These are phyloP conservation scores for Gremmenia infestans DNA, from an alignment of 2,329 filamentous ascomycete genomes.

Conservation along the genomic window DNA sequence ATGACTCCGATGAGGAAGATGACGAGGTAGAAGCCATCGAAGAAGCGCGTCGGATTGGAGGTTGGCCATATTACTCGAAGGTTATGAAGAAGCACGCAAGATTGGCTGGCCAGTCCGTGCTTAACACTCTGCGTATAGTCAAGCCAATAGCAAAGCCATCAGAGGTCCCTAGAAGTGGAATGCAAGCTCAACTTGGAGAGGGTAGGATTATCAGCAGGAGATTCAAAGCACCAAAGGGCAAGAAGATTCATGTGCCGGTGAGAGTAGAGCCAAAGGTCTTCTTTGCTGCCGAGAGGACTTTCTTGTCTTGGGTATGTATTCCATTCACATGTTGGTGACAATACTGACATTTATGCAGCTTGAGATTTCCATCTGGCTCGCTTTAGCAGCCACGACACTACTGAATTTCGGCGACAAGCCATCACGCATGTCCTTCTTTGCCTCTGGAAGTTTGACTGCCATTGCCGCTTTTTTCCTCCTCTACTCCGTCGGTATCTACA, in stretches of 20 bases:
- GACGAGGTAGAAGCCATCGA: conserved; percentile 71
- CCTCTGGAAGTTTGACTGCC: conserved; percentile 74
- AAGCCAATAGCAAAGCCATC: conserved; percentile 14
- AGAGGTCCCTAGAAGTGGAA: conserved; percentile 50
- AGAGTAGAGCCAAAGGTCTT: conserved; percentile 97
- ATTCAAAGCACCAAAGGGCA: conserved; percentile 72
- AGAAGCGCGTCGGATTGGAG: conserved; percentile 70
- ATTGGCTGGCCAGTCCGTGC: conserved; percentile 14
- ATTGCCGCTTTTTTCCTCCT: conserved; percentile 73
- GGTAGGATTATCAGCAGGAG: conserved; percentile 52
- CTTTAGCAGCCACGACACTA: conserved; percentile 76
- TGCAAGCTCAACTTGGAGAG: conserved; percentile 48
- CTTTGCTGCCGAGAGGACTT: conserved; percentile 93
- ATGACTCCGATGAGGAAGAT: conserved; percentile 85
- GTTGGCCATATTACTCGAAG: conserved; percentile 67
- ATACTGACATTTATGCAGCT: conserved; percentile 48
- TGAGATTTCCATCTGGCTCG: conserved; percentile 93
- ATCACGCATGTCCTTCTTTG: conserved; percentile 55
- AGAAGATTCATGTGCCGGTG: conserved; percentile 93
- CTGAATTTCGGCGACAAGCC: conserved; percentile 71
- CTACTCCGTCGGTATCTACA: conserved; percentile 79
- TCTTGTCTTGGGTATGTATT: conserved; percentile 76
- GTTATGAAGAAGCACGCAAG: conserved; percentile 41
- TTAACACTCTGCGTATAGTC: conserved; percentile 13
- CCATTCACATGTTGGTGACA: conserved; percentile 1